phyloP scores from a whole-genome alignment of 164 flowering plant species.

The Brasenia schreberi region DNA sequence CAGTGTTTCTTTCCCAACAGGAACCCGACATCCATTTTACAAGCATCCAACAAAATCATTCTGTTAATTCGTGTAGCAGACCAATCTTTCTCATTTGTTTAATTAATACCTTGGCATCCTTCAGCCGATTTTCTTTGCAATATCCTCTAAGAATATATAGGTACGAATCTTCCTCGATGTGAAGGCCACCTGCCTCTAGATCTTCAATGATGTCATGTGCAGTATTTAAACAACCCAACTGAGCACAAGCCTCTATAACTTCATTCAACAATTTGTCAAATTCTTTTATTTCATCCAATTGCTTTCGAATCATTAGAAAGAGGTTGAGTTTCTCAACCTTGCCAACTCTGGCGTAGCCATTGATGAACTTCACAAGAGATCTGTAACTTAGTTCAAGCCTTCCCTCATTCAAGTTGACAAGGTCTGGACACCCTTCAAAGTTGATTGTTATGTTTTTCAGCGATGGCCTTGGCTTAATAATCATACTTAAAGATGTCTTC shows the following conservation, averaged over 20 bases:
- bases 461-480: conserved; percentile 34
- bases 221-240: conserved; percentile 56
- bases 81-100: conserved; percentile 51
- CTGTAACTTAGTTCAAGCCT: conserved; percentile 35
- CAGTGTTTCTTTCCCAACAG: conserved; percentile 12
- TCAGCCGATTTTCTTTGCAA: conserved; percentile 26
- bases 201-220: conserved; percentile 90
- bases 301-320: conserved; percentile 30
- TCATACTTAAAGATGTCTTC: conserved; percentile 35
- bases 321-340: conserved; percentile 34
- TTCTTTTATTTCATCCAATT: conserved; percentile 8
- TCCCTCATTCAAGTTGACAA: conserved; percentile 30
- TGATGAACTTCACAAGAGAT: conserved; percentile 53
- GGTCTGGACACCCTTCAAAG: conserved; percentile 18
- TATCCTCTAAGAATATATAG: conserved; percentile 44
- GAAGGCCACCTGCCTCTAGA: conserved; percentile 32
- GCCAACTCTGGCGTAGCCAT: conserved; percentile 26
- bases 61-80: conserved; percentile 9
- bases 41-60: conserved; percentile 16
- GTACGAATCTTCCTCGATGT: conserved; percentile 18
- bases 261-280: conserved; percentile 20
- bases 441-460: conserved; percentile 32
- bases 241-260: conserved; percentile 51
- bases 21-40: conserved; percentile 3
- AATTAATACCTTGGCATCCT: conserved; percentile 42